Evolutionary conservation across 805 yeast species (phyloP).

Genomic region (Sugiyamaella mastotermitis): DNA sequence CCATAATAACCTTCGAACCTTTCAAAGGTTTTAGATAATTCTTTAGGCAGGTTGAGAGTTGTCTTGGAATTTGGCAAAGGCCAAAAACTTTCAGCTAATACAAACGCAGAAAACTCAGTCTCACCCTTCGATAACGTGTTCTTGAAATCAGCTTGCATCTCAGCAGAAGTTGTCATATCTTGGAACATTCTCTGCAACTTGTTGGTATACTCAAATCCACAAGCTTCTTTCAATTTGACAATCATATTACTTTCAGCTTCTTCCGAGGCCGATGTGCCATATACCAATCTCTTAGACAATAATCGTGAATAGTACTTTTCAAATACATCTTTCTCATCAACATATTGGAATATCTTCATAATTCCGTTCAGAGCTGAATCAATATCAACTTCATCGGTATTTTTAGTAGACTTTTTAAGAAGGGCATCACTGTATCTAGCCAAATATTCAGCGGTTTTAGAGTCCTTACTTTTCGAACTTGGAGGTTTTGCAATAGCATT

Average conservation of each 20-base stretch:
- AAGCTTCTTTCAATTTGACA: conserved; percentile 79
- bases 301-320: conserved; percentile 87
- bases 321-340: conserved; percentile 92
- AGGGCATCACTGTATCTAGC: conserved; percentile 85
- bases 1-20: conserved; percentile 65
- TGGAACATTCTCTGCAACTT: conserved; percentile 94
- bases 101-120: conserved; percentile 59
- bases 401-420: conserved; percentile 69
- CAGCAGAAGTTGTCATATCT: conserved; percentile 81
- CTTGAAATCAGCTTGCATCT: conserved; percentile 55
- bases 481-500: conserved; percentile 65
- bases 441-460: conserved; percentile 87
- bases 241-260: conserved; percentile 80
- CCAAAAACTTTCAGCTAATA: conserved; percentile 89
- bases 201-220: conserved; percentile 86
- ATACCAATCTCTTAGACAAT: conserved; percentile 82
- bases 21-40: conserved; percentile 56
- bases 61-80: conserved; percentile 51
- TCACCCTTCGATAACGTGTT: conserved; percentile 29
- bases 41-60: conserved; percentile 60
- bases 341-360: conserved; percentile 78
- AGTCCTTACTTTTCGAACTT: conserved; percentile 27
- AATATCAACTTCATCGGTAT: conserved; percentile 65
- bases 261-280: conserved; percentile 77
- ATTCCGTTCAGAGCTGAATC: conserved; percentile 67